Evolutionary conservation across 2,329 filamentous ascomycete genomes (phyloP), one percentile per base, ranked within the genome.

Genomic region (Aspergillus latus): DNA sequence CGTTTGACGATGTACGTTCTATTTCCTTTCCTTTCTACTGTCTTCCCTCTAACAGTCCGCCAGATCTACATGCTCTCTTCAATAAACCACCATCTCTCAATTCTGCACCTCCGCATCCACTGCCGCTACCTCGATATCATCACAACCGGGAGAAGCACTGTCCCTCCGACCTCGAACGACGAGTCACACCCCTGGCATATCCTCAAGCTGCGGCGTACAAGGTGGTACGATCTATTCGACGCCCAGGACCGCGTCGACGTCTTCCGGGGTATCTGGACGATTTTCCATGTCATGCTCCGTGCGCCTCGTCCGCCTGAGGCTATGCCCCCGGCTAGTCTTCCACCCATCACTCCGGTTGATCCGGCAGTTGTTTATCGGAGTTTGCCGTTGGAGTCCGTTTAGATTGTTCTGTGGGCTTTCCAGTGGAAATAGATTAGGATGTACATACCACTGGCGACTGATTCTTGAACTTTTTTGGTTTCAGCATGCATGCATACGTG

Each of bases 21-120:
- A 9, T n/a, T 40, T n/a, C n/a, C 10, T 30, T 49, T 9, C 16
- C 34, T 8, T 15, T 21, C 11, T 10, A 32, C 5, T 32, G 13
- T 48, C 28, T 4, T 13, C 26, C 36, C 34, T 28, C 16, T 55
- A 53, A 42, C 36, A 13, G 9, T 5, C 10, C 5, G 5, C 43
- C 63, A 86, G 82, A 78, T 86, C 50, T 86, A 83, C 69, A 79
- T 86, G 76, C 64, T 86, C 47, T 86, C 84, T 10, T 82, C 82
- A 26, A 74, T 86, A 60, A 86, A 86, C 66, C 84, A 85, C 69
- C 84, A 87, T 62, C 75, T 86, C 59, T 79, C 81, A 54, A 78
- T 87, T 47, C 67, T 87, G 51, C 83, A 82, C 61, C 73, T 87
- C 47, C 80, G 78, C 32, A 76, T 87, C 44, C 83, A 86, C 66